Percentiles rank a stretch among this genome's conserved stretches.
Conservation (phyloP, 306 rosid species). For the Vigna angularis region DNA sequence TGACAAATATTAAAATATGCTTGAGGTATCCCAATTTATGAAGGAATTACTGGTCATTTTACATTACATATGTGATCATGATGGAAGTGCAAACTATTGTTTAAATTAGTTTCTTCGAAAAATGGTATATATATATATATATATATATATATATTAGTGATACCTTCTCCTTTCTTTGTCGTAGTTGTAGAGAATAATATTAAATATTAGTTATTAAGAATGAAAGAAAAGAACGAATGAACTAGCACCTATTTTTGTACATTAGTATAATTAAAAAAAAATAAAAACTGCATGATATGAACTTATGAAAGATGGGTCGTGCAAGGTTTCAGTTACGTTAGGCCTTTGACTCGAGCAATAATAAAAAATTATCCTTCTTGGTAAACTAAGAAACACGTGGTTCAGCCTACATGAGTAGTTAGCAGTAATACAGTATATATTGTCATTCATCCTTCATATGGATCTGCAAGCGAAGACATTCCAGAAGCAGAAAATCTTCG, state of each 20-base stretch:
- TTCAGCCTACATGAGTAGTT: not conserved
- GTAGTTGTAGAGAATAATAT: not conserved
- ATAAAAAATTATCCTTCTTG: not conserved
- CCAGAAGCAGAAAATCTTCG: slow-evolving; percentile 8
- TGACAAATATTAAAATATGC: not conserved
- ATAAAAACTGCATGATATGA: not conserved
- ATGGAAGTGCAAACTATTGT: not conserved
- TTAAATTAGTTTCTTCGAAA: not conserved
- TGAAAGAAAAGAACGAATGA: not conserved
- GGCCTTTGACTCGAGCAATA: slow-evolving; percentile 5
- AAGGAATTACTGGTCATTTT: not conserved
- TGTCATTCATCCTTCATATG: not conserved
- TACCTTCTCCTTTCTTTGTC: not conserved
- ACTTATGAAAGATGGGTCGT: not conserved
- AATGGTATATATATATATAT: not conserved
- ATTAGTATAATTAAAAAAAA: not conserved
- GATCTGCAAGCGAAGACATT: slow-evolving; percentile 5
- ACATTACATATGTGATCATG: not conserved
- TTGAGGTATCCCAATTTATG: not conserved
- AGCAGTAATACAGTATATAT: slow-evolving; percentile 4
- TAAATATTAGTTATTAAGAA: not conserved
- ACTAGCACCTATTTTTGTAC: not conserved
- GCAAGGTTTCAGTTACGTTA: not conserved
- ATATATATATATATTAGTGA: not conserved
- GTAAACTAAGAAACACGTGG: slow-evolving; percentile 23